Conservation (phyloP, 805 yeast species). For the Candida lessepsii region DNA sequence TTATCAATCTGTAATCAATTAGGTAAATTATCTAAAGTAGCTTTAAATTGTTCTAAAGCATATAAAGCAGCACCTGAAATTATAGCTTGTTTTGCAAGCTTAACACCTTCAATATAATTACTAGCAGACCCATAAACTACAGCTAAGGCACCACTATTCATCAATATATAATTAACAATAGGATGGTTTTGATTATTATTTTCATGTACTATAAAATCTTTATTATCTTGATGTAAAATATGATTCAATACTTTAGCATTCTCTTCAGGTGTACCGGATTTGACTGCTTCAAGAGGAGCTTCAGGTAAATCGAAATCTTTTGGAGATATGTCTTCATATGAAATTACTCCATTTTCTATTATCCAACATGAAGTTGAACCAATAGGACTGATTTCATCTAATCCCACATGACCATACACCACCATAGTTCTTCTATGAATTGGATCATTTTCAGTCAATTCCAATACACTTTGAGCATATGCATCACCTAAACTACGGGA, state of each 20-base stretch:
- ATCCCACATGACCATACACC: constrained; percentile 89
- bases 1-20: neutral
- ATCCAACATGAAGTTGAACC: constrained; percentile 84
- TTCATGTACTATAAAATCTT: constrained; percentile 44
- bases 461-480: constrained; percentile 77
- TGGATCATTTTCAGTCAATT: constrained; percentile 51
- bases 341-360: constrained; percentile 46
- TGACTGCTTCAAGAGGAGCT: constrained; percentile 65
- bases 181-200: constrained; percentile 45
- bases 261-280: constrained; percentile 82
- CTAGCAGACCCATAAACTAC: constrained; percentile 68
- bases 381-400: constrained; percentile 91
- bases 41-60: constrained; percentile 55
- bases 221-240: constrained; percentile 44
- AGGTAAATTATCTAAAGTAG: constrained; percentile 14
- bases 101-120: constrained; percentile 77
- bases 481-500: constrained; percentile 74
- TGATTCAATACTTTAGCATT: constrained; percentile 63
- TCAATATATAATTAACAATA: constrained; percentile 80
- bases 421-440: constrained; percentile 65
- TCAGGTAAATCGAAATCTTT: constrained; percentile 77
- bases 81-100: constrained; percentile 67
- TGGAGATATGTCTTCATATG: constrained; percentile 55
- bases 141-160: constrained; percentile 87
- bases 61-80: constrained; percentile 61